These are phyloP conservation scores for Saprolegnia diclina DNA, from an alignment of 352 stramenopile species.

Conservation along the genomic window DNA sequence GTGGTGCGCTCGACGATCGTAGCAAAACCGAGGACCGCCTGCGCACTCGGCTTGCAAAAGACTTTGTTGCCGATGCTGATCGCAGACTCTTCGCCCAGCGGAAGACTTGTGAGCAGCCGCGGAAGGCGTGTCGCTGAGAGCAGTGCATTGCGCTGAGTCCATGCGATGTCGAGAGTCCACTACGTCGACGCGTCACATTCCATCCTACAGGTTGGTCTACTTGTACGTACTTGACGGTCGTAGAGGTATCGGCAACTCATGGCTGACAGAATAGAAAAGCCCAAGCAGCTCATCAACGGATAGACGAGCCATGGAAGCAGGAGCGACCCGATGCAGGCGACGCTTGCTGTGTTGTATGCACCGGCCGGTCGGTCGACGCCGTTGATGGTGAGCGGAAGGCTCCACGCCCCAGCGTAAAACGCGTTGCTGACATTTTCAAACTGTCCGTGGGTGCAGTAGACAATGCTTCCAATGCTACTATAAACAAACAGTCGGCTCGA, in stretches of 20 bases:
- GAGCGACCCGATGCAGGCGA: not conserved
- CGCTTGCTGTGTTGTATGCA: not conserved
- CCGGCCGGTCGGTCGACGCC: not conserved
- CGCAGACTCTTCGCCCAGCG: not conserved
- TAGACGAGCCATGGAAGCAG: not conserved
- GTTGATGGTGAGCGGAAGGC: not conserved
- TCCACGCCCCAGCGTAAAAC: not conserved
- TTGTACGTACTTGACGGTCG: not conserved
- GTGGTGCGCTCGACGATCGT: not conserved
- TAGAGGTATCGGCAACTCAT: not conserved
- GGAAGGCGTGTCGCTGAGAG: not conserved
- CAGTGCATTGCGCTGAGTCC: not conserved
- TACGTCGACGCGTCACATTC: not conserved
- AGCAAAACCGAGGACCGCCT: constrained; percentile 6
- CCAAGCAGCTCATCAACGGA: not conserved
- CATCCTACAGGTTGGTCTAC: too few relatives aligned
- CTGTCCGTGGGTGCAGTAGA: not conserved
- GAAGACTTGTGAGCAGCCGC: not conserved
- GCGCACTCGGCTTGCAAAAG: constrained; percentile 13
- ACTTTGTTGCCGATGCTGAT: constrained; percentile 15
- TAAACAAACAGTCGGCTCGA: not conserved
- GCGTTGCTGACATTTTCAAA: not conserved
- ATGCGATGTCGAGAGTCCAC: not conserved
- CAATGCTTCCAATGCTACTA: not conserved
- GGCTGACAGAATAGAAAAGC: not conserved